Evolutionary conservation across 768 basidiomycete genomes (phyloP).

Genomic region (Pleurotus ostreatus): DNA sequence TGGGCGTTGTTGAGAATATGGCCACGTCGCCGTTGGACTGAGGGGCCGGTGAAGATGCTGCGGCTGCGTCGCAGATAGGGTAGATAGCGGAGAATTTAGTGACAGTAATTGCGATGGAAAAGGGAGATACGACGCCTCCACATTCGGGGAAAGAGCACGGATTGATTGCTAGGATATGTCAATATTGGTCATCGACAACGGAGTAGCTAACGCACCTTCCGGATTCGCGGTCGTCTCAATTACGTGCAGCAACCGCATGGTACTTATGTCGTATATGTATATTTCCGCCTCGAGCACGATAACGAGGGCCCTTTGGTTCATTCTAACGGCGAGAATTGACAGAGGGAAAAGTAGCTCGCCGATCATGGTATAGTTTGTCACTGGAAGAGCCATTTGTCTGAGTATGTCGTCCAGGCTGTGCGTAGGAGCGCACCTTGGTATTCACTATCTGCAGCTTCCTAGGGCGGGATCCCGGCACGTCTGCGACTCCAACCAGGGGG

Average conservation of each 20-base stretch:
- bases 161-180: slow-evolving; percentile 57
- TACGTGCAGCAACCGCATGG: slow-evolving; percentile 96
- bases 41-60: slow-evolving; percentile 27
- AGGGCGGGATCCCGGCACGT: slow-evolving; percentile 86
- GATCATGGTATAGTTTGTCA: slow-evolving; percentile 85
- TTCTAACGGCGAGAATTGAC: slow-evolving; percentile 91
- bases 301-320: slow-evolving; percentile 94
- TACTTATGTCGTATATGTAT: slow-evolving; percentile 98
- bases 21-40: slow-evolving; percentile 47
- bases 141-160: slow-evolving; percentile 82
- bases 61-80: slow-evolving; percentile 26
- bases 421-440: slow-evolving; percentile 69
- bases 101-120: slow-evolving; percentile 95
- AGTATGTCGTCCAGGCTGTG: neutral
- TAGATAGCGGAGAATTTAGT: slow-evolving; percentile 56
- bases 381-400: slow-evolving; percentile 31
- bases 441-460: slow-evolving; percentile 97
- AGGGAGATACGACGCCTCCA: slow-evolving; percentile 90
- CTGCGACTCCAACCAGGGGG: slow-evolving; percentile 93
- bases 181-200: neutral
- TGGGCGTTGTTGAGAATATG: slow-evolving; percentile 88
- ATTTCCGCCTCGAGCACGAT: slow-evolving; percentile 97
- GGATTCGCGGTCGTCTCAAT: slow-evolving; percentile 97
- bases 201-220: slow-evolving; percentile 56
- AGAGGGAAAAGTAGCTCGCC: slow-evolving; percentile 98